A percentile compares a stretch with the other conserved stretches of the same genome.
Evolutionary conservation across 1,284 basidiomycete species (phyloP).

Genomic region (Malassezia furfur): DNA sequence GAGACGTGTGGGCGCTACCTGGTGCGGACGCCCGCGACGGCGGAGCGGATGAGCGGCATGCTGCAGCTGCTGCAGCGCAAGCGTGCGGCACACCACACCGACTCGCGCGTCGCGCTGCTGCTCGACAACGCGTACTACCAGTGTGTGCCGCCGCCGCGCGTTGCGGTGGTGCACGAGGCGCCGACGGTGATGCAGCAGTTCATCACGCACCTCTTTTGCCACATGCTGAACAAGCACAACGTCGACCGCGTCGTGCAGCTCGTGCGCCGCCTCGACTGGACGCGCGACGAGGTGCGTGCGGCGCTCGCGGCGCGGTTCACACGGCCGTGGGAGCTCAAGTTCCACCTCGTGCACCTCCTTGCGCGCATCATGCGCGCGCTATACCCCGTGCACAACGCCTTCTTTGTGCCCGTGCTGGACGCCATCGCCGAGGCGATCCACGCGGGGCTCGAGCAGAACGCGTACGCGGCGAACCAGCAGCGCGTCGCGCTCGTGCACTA

Average conservation of each 20-base stretch:
- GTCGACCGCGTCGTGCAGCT: constrained; percentile 87
- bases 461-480: constrained; percentile 89
- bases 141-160: constrained; percentile 93
- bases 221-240: constrained; percentile 78
- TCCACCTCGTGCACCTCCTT: constrained; percentile 75
- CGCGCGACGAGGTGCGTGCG: constrained; percentile 56
- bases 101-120: constrained; percentile 75
- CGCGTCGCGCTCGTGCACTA: constrained; percentile 83
- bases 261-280: constrained; percentile 88
- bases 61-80: constrained; percentile 89
- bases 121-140: constrained; percentile 99
- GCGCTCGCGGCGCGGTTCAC: constrained; percentile 69
- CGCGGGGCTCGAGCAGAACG: constrained; percentile 74
- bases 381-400: constrained; percentile 80
- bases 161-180: constrained; percentile 71
- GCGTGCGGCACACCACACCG: constrained; percentile 80
- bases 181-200: constrained; percentile 82
- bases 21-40: constrained; percentile 74
- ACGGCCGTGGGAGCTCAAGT: constrained; percentile 94
- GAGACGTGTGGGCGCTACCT: constrained; percentile 92
- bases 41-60: constrained; percentile 61
- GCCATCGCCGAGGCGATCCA: constrained; percentile 87
- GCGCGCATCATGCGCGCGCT: constrained; percentile 90
- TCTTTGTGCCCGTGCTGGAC: constrained; percentile 78
- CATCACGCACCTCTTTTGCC: constrained; percentile 81